Percentiles rank a stretch among this genome's conserved stretches.
phyloP scores from a whole-genome alignment of 371 early-diverging fungal species.

The Chytridium lagenaria region DNA sequence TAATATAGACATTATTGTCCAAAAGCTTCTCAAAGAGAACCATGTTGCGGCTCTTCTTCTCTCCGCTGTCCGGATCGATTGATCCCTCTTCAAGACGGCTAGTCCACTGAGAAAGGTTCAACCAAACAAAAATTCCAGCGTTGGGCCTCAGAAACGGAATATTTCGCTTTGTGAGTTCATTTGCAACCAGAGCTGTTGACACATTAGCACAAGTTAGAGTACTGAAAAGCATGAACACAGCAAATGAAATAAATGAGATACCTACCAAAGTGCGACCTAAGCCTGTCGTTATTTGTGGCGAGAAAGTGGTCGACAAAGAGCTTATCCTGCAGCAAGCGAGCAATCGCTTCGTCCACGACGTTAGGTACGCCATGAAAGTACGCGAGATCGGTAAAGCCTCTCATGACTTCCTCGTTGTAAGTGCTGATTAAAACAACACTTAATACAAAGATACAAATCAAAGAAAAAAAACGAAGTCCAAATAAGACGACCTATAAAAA shows the following conservation, averaged over 20 bases:
- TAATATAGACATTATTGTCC: constrained; percentile 64
- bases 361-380: constrained; percentile 37
- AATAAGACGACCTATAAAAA: not conserved
- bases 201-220: not conserved
- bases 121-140: constrained; percentile 74
- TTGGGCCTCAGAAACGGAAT: constrained; percentile 65
- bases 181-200: constrained; percentile 28
- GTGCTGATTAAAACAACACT: constrained; percentile 14
- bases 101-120: constrained; percentile 53
- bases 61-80: constrained; percentile 41
- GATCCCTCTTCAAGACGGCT: constrained; percentile 14
- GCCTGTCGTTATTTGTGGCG: constrained; percentile 57
- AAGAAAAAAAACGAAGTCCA: not conserved
- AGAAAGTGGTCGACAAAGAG: constrained; percentile 67
- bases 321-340: constrained; percentile 62
- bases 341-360: constrained; percentile 41
- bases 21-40: constrained; percentile 49
- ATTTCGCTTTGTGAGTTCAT: constrained; percentile 41
- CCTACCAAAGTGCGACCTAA: constrained; percentile 55
- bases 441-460: not conserved
- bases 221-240: not conserved
- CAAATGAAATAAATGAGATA: not conserved
- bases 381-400: constrained; percentile 28
- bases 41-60: constrained; percentile 45
- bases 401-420: constrained; percentile 27